Evolutionary conservation across 768 basidiomycete species (phyloP).

Genomic region (Austroboletus eburneus): DNA sequence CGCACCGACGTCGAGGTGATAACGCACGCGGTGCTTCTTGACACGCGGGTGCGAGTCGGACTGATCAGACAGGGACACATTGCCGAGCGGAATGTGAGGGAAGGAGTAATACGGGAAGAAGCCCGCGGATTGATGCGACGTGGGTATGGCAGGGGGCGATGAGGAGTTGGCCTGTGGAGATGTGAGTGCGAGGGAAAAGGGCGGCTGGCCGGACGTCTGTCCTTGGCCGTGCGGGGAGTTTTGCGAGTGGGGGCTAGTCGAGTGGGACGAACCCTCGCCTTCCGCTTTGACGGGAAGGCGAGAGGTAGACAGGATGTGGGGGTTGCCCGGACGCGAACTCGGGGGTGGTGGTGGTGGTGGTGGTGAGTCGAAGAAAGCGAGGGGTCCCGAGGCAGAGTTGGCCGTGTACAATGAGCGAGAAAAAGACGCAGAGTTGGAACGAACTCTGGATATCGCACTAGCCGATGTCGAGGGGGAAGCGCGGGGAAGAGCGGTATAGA

Average conservation of each 20-base stretch:
- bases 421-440: slow-evolving; percentile 41
- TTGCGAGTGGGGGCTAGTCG: slow-evolving; percentile 26
- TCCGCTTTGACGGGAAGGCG: slow-evolving; percentile 46
- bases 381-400: slow-evolving; percentile 26
- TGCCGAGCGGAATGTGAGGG: slow-evolving; percentile 28
- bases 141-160: slow-evolving; percentile 26
- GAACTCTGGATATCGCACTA: slow-evolving; percentile 34
- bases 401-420: slow-evolving; percentile 42
- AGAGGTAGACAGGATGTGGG: slow-evolving; percentile 36
- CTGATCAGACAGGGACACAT: slow-evolving; percentile 23
- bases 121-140: slow-evolving; percentile 28
- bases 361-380: slow-evolving; percentile 40
- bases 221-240: slow-evolving; percentile 34
- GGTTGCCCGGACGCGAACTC: slow-evolving; percentile 38
- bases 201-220: slow-evolving; percentile 29
- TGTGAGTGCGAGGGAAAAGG: slow-evolving; percentile 44
- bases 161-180: slow-evolving; percentile 36
- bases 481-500: slow-evolving; percentile 43
- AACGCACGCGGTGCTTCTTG: slow-evolving; percentile 34
- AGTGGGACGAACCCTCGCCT: slow-evolving; percentile 39
- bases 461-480: slow-evolving; percentile 27
- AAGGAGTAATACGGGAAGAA: slow-evolving; percentile 37
- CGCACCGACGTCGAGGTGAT: slow-evolving; percentile 70
- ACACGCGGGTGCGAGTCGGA: slow-evolving; percentile 27
- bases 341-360: slow-evolving; percentile 37